Base-by-base conservation (phyloP, 192 early-diverging fungal genomes). In the Umbelopsis vinacea region DNA sequence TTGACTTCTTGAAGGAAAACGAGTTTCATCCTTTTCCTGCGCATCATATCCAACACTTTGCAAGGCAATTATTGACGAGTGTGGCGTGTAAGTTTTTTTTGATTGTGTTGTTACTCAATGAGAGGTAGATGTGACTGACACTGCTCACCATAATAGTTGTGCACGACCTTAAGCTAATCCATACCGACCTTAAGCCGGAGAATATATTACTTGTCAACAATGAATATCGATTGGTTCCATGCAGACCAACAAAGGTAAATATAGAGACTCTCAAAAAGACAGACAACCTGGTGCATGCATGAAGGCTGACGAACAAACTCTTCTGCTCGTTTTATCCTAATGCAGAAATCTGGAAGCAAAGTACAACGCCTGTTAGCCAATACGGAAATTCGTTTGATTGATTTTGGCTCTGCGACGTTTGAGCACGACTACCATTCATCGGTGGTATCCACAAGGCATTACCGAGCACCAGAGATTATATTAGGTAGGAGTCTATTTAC, bases 161-260 rank as follows among this genome's bases (percentile, higher is more conserved):
- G 71, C 97, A 99, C 79, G 86, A 87, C 4, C 78, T 95, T 35
- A 86, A 89, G 37, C 79, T 99, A 17, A 90, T 98, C 53, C 97
- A 99, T 82, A 99, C 97, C 6, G 97, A 99, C 79, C 82, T 99
- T 53, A 99, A 99, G 77, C 97, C 97, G 3, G 96, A 97, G 71
- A 97, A 97, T 77, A 95, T 97, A 73, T 70, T 97, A 71, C 84
- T 94, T n/a, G 87, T 86, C 24, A 88, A 84, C 70, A 86, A 84
- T 68, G 79, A 78, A 19, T 91, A 79, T 73, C 82, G 82, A 67
- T 73, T 79, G 43, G 81, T 86, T 46, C 83, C 87, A 14, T 91
- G 75, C 29, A 81, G 76, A 73, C 81, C 76, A 71, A 57, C 71
- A 46, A 73, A 45, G 35, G 45, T 45, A 66, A 40, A 21, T 22